Conservation (phyloP, 2,329 filamentous ascomycete species). For the Blastomyces gilchristii region DNA sequence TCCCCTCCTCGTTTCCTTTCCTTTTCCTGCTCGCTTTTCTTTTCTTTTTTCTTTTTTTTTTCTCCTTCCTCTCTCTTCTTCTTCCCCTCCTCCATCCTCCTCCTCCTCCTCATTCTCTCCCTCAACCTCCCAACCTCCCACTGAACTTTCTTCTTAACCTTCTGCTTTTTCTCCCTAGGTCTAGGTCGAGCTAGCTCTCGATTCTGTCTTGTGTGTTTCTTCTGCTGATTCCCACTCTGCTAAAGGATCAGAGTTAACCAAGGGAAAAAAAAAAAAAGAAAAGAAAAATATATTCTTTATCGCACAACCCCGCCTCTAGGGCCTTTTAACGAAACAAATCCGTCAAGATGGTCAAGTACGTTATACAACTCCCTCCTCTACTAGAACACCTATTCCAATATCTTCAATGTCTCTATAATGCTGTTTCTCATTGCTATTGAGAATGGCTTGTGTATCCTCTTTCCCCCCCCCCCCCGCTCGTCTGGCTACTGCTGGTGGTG, state of each 20-base stretch:
- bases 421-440: slow-evolving; percentile 8
- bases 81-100: slow-evolving; percentile 15
- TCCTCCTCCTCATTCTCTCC: slow-evolving; percentile 13
- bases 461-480: slow-evolving; percentile 11
- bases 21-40: too few species aligned
- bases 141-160: slow-evolving; percentile 24
- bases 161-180: not conserved
- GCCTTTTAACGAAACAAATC: slow-evolving; percentile 39
- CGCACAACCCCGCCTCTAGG: slow-evolving; percentile 33
- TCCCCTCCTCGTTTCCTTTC: slow-evolving; percentile 14
- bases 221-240: not conserved
- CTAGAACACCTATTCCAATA: slow-evolving; percentile 8
- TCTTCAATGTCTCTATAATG: not conserved
- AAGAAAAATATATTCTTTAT: slow-evolving; percentile 13
- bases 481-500: slow-evolving; percentile 11
- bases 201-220: slow-evolving; percentile 30
- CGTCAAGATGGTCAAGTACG: slow-evolving; percentile 99
- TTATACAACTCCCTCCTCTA: slow-evolving; percentile 27
- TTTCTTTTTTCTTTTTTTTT: too few species aligned
- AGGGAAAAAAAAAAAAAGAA: slow-evolving; percentile 17
- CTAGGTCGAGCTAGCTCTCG: slow-evolving; percentile 37
- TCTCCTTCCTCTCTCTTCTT: slow-evolving; percentile 17
- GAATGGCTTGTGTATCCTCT: slow-evolving; percentile 2
- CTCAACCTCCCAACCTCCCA: not conserved
- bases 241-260: slow-evolving; percentile 13